Evolutionary conservation across 1,284 basidiomycete genomes (phyloP).

Genomic region (Malassezia pachydermatis): DNA sequence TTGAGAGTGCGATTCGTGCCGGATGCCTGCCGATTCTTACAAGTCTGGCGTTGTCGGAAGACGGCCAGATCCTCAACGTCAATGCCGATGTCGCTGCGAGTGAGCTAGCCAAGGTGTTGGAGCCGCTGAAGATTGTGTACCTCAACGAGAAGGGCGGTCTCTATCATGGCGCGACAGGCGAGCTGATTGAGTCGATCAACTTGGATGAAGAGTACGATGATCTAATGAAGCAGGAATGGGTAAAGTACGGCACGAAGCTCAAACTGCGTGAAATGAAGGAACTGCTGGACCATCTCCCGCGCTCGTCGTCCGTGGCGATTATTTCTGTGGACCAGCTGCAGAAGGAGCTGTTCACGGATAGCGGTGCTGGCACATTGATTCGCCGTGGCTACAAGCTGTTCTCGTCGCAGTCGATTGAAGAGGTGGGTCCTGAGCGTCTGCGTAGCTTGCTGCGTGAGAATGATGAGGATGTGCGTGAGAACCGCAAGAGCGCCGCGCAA

Average conservation of each 20-base stretch:
- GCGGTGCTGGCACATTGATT: conserved; percentile 91
- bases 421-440: conserved; percentile 80
- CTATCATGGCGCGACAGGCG: conserved; percentile 72
- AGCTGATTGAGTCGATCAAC: conserved; percentile 76
- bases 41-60: conserved; percentile 42
- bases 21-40: conserved; percentile 48
- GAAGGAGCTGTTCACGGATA: conserved; percentile 97
- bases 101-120: conserved; percentile 47
- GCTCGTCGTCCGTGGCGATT: conserved; percentile 94
- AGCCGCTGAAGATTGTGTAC: conserved; percentile 81
- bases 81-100: conserved; percentile 47
- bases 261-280: conserved; percentile 99
- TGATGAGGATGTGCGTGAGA: conserved; percentile 78
- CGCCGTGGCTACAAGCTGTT: conserved; percentile 95
- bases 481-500: conserved; percentile 75
- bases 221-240: conserved; percentile 98
- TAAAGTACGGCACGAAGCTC: conserved; percentile 98
- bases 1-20: conserved; percentile 47
- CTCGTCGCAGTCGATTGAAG: conserved; percentile 71
- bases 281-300: conserved; percentile 91
- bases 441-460: conserved; percentile 60
- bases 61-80: conserved; percentile 48
- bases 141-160: conserved; percentile 96
- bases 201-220: conserved; percentile 96
- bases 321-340: conserved; percentile 88